These are phyloP conservation scores for Leptodontidium sp. DNA, from an alignment of 2,329 filamentous ascomycete species.

Conservation along the genomic window DNA sequence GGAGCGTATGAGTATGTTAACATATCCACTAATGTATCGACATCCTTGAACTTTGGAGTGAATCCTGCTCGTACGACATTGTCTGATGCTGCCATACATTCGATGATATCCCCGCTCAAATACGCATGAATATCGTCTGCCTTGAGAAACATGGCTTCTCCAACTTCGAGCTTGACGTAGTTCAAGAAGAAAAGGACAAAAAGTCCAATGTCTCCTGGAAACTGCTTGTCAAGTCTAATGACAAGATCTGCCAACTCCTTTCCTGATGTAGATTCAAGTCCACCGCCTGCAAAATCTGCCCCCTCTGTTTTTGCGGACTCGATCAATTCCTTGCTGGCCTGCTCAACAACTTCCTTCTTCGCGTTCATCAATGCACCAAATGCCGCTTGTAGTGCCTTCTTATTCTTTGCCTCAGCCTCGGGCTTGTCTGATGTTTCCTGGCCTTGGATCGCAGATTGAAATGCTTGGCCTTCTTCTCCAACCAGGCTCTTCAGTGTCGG, in stretches of 20 bases:
- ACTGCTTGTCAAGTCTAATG: constrained; percentile 79
- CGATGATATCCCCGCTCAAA: constrained; percentile 90
- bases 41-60: constrained; percentile 98
- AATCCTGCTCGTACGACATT: constrained; percentile 98
- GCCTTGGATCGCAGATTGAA: constrained; percentile 61
- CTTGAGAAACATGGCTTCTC: constrained; percentile 94
- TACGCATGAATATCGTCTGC: constrained; percentile 99
- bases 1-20: constrained; percentile 95
- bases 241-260: constrained; percentile 80
- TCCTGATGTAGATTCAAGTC: constrained; percentile 72
- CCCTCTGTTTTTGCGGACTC: constrained; percentile 73
- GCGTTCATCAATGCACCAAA: constrained; percentile 87
- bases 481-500: constrained; percentile 71
- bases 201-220: constrained; percentile 88
- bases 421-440: constrained; percentile 54
- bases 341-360: constrained; percentile 68
- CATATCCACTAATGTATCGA: constrained; percentile 86
- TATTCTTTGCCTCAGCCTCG: constrained; percentile 67
- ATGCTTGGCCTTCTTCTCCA: constrained; percentile 67
- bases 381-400: constrained; percentile 75
- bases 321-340: constrained; percentile 74
- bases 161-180: constrained; percentile 85
- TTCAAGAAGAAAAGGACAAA: constrained; percentile 99
- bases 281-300: constrained; percentile 76
- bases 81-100: constrained; percentile 99